phyloP scores from a whole-genome alignment of 2,329 filamentous ascomycete species.

The Didymella lethalis region DNA sequence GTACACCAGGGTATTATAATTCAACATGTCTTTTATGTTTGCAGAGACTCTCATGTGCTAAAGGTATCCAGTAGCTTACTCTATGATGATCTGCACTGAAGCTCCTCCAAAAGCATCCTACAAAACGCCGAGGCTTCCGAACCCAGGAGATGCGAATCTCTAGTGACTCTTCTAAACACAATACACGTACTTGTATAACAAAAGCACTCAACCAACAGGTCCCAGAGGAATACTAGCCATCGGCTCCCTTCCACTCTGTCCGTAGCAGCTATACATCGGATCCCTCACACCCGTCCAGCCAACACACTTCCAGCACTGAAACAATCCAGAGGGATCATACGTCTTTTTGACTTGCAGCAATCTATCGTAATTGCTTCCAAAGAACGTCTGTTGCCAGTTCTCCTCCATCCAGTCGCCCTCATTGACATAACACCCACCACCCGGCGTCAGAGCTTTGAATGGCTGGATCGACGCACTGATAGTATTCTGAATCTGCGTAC shows the following conservation, averaged over 20 bases:
- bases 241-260: conserved; percentile 32
- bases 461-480: conserved; percentile 42
- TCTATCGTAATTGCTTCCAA: conserved; percentile 42
- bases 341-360: conserved; percentile 39
- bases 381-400: conserved; percentile 48
- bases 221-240: conserved; percentile 34
- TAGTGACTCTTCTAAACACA: background rate
- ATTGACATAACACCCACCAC: conserved; percentile 49
- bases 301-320: conserved; percentile 50
- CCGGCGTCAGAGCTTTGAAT: conserved; percentile 45
- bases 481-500: conserved; percentile 41
- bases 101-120: background rate
- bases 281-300: conserved; percentile 47
- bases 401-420: conserved; percentile 49
- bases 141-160: background rate
- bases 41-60: background rate
- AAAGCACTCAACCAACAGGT: background rate
- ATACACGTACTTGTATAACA: too few species aligned
- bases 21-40: background rate
- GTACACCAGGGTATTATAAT: background rate
- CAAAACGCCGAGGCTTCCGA: background rate
- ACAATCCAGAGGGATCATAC: conserved; percentile 44
- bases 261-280: conserved; percentile 44
- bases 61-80: background rate
- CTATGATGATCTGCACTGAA: background rate